Evolutionary conservation across 2,329 filamentous ascomycete genomes (phyloP).

Genomic region (Epichloe amarillans): DNA sequence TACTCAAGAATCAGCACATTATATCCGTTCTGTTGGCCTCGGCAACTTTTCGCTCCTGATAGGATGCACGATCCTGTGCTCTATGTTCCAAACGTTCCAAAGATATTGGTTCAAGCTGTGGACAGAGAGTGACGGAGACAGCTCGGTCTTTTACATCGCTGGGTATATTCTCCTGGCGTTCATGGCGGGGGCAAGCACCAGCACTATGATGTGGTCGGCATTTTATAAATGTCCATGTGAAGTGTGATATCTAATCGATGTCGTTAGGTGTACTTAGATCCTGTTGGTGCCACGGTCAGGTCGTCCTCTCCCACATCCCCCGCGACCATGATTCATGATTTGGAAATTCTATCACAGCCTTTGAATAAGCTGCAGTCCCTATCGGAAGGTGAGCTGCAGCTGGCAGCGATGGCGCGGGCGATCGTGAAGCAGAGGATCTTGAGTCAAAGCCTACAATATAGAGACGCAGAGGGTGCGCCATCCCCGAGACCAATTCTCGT

Average conservation of each 20-base stretch:
- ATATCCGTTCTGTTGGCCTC: too few species aligned
- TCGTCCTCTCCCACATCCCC: too few species aligned
- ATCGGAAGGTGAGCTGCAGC: slow-evolving; percentile 18
- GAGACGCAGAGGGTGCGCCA: not conserved
- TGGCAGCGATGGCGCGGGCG: slow-evolving; percentile 20
- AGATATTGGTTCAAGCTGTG: slow-evolving; percentile 27
- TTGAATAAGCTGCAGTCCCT: slow-evolving; percentile 13
- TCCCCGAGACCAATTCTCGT: slow-evolving; percentile 17
- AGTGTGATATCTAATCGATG: not conserved
- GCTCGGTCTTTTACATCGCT: not conserved
- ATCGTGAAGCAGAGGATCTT: not conserved
- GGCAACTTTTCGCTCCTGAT: too few species aligned
- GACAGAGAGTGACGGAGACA: slow-evolving; percentile 15
- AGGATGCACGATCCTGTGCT: too few species aligned
- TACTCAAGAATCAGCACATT: too few species aligned
- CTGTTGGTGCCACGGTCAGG: not conserved
- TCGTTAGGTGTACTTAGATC: not conserved
- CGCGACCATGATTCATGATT: too few species aligned
- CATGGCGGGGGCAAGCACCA: not conserved
- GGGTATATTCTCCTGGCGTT: not conserved
- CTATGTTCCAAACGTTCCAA: slow-evolving; percentile 19
- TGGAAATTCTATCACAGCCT: slow-evolving; percentile 12
- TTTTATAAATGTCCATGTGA: not conserved
- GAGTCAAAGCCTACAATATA: not conserved
- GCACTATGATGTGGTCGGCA: not conserved